Evolutionary conservation across 108 stramenopile genomes (phyloP).

Genomic region (Pinguiococcus pyrenoidosus): DNA sequence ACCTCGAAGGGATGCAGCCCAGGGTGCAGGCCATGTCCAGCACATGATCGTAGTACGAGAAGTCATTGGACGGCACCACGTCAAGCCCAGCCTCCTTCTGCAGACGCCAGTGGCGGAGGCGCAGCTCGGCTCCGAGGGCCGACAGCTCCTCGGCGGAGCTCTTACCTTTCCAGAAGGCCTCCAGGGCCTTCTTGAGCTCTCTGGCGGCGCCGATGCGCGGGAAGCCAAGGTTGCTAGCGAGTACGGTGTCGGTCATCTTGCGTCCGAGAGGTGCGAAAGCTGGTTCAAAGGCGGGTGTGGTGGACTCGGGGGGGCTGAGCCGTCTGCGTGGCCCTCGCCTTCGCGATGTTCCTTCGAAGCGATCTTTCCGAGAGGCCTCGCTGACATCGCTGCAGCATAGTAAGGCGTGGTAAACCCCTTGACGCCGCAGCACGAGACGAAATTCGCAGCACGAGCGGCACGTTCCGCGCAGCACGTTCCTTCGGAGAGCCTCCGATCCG

Average conservation of each 20-base stretch:
- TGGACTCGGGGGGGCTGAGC: no score
- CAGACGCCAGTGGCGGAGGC: constrained; percentile 36
- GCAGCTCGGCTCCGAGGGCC: constrained; percentile 16
- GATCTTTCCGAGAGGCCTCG: no score
- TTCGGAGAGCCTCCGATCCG: no score
- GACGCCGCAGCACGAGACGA: no score
- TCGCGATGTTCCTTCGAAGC: no score
- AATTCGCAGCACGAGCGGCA: no score
- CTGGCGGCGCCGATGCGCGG: constrained; percentile 52
- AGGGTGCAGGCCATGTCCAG: constrained; percentile 26
- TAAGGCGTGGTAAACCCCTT: no score
- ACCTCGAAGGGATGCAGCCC: constrained; percentile 24
- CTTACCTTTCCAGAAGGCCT: constrained; percentile 41
- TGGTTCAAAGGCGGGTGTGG: no score
- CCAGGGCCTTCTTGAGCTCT: constrained; percentile 51
- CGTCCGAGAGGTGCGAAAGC: no score
- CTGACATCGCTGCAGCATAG: no score
- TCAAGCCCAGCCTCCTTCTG: constrained; percentile 42
- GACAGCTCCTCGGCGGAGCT: constrained; percentile 16
- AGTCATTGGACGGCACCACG: constrained; percentile 39
- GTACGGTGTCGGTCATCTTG: background rate
- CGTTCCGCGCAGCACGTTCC: no score
- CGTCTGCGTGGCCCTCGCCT: no score
- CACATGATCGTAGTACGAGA: constrained; percentile 44
- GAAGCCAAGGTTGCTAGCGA: constrained; percentile 27